Evolutionary conservation across 306 rosid species (phyloP), one percentile per base, ranked within the genome.

Genomic region (Glycyrrhiza uralensis): DNA sequence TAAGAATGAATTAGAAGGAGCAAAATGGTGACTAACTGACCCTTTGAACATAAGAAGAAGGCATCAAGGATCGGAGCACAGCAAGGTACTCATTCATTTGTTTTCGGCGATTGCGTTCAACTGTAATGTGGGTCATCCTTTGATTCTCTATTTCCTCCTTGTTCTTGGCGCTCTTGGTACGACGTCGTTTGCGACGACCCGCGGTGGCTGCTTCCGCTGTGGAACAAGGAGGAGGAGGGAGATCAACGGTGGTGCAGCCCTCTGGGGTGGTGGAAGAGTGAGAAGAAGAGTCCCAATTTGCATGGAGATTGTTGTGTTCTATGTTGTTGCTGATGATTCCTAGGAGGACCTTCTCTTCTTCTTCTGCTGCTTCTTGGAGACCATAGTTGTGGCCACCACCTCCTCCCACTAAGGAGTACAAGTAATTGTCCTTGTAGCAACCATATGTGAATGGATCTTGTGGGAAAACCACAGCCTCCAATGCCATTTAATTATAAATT

Each of bases 121-220:
- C 96, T 0, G 91, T 85, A 87, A 93, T 93, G 92, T 91, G 97
- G 12, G 97, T 89, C 90, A 87, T 91, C 83, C 96, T 84, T 79
- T 91, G 96, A 76, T 87, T 93, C 82, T 93, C 98, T 15, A 93
- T 86, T 60, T 90, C 98, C 38, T 90, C 96, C 28, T 77, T 83
- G 85, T 93, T 93, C 70, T 89, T 90, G 13, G 87, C 36, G 72
- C 50, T 81, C 72, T 81, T 88, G 19, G 85, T 87, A 5, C 97
- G 90, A 20, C 90, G 86, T 3, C 98, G 85, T 72, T 90, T 90
- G 0, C 89, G 72, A 10, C 96, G 81, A 1, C 71, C 68, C 0
- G 81, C 58, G 10, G 83, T 47, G 2, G 71, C 19, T 14, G 76
- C 14, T 1, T 30, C 79, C 7, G 5, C 30, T 4, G 59, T 26